A percentile compares a stretch with the other conserved stretches of the same genome.
phyloP scores from a whole-genome alignment of 176 grass and related monocot species.

The Metroxylon sagu region DNA sequence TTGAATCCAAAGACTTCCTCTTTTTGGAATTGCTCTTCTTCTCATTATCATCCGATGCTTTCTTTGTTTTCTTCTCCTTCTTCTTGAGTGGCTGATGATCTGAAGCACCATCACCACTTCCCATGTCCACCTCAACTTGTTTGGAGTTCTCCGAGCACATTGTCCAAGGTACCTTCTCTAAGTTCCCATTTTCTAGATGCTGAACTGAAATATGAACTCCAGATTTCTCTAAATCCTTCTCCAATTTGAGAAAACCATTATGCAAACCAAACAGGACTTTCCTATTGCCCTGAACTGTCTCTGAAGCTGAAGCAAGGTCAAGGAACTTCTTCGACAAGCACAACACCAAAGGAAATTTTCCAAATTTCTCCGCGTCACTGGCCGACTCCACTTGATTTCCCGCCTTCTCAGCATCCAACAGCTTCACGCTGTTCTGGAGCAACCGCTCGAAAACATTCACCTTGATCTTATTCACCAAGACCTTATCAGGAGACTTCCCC shows the following conservation, averaged over 20 bases:
- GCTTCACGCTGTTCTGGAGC: slow-evolving; percentile 28
- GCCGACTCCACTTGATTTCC: slow-evolving; percentile 41
- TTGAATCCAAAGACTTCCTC: slow-evolving; percentile 5
- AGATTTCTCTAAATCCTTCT: slow-evolving; percentile 55
- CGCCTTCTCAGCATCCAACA: slow-evolving; percentile 41
- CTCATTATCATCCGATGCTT: neutral
- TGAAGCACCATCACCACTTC: neutral
- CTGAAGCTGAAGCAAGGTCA: slow-evolving; percentile 42
- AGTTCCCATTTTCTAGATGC: slow-evolving; percentile 5
- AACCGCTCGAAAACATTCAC: slow-evolving; percentile 52
- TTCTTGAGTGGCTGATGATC: slow-evolving; percentile 8
- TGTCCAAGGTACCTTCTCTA: neutral
- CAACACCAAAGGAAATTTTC: slow-evolving; percentile 46
- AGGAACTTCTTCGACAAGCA: slow-evolving; percentile 54
- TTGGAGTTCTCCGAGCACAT: neutral
- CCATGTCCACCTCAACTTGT: neutral
- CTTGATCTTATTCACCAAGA: slow-evolving; percentile 68
- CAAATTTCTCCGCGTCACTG: slow-evolving; percentile 53
- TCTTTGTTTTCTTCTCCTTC: slow-evolving; percentile 2
- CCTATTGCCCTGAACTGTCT: slow-evolving; percentile 61
- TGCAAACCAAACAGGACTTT: slow-evolving; percentile 56
- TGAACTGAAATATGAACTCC: slow-evolving; percentile 29
- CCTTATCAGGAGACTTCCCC: slow-evolving; percentile 49
- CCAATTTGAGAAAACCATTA: slow-evolving; percentile 65
- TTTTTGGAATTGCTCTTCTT: slow-evolving; percentile 12